Percentiles rank a stretch among this genome's conserved stretches.
Evolutionary conservation across 768 basidiomycete genomes (phyloP).

Genomic region (Pulveroboletus ravenelii): DNA sequence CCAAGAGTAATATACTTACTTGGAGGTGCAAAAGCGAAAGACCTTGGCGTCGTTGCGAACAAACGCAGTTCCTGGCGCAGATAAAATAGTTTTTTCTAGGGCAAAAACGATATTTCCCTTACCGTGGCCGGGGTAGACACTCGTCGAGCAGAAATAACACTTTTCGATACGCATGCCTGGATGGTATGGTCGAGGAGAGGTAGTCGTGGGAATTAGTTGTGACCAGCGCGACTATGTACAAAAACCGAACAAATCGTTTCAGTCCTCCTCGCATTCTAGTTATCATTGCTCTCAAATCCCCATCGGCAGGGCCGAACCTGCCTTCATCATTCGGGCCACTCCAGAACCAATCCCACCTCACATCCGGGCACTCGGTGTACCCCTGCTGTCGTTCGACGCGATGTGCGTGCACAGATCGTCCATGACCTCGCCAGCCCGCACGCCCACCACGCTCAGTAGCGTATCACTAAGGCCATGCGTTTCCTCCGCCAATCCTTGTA

Average conservation of each 20-base stretch:
- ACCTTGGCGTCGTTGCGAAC: constrained; percentile 98
- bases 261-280: background rate
- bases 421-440: constrained; percentile 44
- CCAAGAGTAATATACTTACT: constrained; percentile 49
- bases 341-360: constrained; percentile 1
- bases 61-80: constrained; percentile 72
- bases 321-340: background rate
- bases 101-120: constrained; percentile 9
- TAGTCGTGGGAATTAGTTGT: constrained; percentile 22
- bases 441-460: constrained; percentile 41
- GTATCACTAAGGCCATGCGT: constrained; percentile 42
- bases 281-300: background rate
- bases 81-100: background rate
- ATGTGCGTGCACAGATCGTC: constrained; percentile 29
- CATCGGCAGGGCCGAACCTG: background rate
- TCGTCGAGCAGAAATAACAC: constrained; percentile 98
- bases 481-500: constrained; percentile 36
- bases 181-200: background rate
- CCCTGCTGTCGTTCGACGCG: background rate
- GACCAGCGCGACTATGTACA: background rate
- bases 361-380: constrained; percentile 3
- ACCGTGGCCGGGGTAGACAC: constrained; percentile 96
- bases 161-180: constrained; percentile 86
- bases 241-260: background rate
- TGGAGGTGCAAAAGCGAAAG: constrained; percentile 96